Conservation (phyloP, 257 asterid species). For the Scutellaria barbata region DNA sequence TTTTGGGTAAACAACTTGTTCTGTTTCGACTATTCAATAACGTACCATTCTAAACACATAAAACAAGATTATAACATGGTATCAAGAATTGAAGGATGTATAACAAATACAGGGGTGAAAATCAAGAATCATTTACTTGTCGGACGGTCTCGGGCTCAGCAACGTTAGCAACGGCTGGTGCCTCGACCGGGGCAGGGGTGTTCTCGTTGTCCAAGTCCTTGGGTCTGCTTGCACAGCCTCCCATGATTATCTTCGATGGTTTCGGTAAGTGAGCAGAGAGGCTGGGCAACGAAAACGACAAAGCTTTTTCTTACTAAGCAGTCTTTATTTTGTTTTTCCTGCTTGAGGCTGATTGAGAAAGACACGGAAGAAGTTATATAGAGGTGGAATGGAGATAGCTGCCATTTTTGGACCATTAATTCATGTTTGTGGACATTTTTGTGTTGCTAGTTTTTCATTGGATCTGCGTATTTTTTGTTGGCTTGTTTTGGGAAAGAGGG, state of each 20-base stretch:
- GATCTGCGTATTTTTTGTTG: constrained; percentile 33
- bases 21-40: too few species aligned
- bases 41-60: too few species aligned
- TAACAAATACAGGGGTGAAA: too few species aligned
- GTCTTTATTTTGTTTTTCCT: background rate
- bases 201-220: constrained; percentile 55
- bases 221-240: constrained; percentile 93
- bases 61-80: too few species aligned
- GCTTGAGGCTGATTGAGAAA: constrained; percentile 39
- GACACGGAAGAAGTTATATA: constrained; percentile 40
- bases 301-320: constrained; percentile 26
- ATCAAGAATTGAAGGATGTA: too few species aligned
- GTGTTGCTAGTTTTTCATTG: constrained; percentile 26
- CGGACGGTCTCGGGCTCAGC: constrained; percentile 36
- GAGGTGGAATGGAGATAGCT: constrained; percentile 11
- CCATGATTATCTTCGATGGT: constrained; percentile 50
- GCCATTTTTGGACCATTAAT: background rate
- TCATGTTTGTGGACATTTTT: constrained; percentile 34
- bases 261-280: constrained; percentile 39
- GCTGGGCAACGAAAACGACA: constrained; percentile 34
- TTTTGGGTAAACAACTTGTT: too few species aligned
- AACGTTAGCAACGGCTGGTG: constrained; percentile 38
- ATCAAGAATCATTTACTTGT: constrained; percentile 39
- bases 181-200: constrained; percentile 49
- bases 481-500: constrained; percentile 21